Conservation (phyloP, 2,329 filamentous ascomycete species). For the Xylaria sp. region DNA sequence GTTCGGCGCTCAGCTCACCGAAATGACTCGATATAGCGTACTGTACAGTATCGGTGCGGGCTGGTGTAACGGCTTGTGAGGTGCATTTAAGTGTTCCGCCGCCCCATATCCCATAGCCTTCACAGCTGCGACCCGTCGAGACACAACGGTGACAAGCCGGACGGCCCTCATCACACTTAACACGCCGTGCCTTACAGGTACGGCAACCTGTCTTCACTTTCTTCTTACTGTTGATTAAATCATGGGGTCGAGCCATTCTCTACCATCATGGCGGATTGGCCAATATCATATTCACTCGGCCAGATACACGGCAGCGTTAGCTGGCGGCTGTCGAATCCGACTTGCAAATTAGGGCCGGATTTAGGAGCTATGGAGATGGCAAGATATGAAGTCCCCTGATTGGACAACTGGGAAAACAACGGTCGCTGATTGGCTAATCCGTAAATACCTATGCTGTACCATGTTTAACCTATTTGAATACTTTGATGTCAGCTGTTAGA, state of each 20-base stretch:
- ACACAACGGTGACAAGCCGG: slow-evolving; percentile 46
- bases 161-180: slow-evolving; percentile 49
- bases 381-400: not conserved
- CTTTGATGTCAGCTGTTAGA: too few relatives aligned
- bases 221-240: slow-evolving; percentile 4
- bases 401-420: not conserved
- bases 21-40: slow-evolving; percentile 26
- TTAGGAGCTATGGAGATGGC: not conserved
- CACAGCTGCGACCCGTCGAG: slow-evolving; percentile 47
- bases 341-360: not conserved
- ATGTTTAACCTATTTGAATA: too few relatives aligned
- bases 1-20: slow-evolving; percentile 43
- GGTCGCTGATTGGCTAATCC: not conserved
- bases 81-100: slow-evolving; percentile 38
- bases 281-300: not conserved
- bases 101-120: slow-evolving; percentile 50
- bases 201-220: slow-evolving; percentile 47
- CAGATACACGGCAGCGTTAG: not conserved
- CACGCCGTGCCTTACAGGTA: slow-evolving; percentile 48
- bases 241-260: not conserved
- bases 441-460: not conserved
- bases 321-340: not conserved
- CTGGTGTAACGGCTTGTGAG: slow-evolving; percentile 38
- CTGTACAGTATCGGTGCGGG: slow-evolving; percentile 1
- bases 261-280: not conserved